These are phyloP conservation scores for Anthracocystis walkeri DNA, from an alignment of 1,284 basidiomycete species.

Conservation along the genomic window DNA sequence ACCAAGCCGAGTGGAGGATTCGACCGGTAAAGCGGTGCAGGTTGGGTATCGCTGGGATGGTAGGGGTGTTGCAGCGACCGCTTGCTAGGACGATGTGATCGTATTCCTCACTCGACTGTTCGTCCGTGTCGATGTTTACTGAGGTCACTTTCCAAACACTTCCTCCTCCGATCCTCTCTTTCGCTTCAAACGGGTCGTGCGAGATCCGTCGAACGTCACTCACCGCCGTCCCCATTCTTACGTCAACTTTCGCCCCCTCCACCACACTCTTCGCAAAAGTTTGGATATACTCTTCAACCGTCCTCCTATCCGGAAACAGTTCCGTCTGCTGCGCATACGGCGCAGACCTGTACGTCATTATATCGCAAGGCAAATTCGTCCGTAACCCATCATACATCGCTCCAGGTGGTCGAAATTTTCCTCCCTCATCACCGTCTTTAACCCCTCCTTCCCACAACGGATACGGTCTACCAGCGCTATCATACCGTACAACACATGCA, in stretches of 20 bases:
- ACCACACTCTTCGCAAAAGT: constrained; percentile 58
- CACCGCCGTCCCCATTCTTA: constrained; percentile 70
- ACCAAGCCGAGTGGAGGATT: constrained; percentile 72
- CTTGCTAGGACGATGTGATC: constrained; percentile 69
- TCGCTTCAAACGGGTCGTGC: neutral
- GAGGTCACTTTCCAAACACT: constrained; percentile 40
- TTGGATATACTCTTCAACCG: constrained; percentile 70
- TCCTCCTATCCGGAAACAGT: constrained; percentile 45
- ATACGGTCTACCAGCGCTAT: constrained; percentile 24
- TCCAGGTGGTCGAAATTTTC: constrained; percentile 26
- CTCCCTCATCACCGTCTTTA: constrained; percentile 24
- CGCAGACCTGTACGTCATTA: constrained; percentile 68
- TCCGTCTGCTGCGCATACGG: constrained; percentile 49
- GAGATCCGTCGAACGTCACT: constrained; percentile 41
- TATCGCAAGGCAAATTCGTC: constrained; percentile 65
- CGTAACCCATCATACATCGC: constrained; percentile 67
- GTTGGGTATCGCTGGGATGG: constrained; percentile 71
- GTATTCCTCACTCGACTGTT: constrained; percentile 21
- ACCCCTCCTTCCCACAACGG: constrained; percentile 9
- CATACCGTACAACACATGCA: constrained; percentile 62
- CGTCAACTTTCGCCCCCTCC: constrained; percentile 40
- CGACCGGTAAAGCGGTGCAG: constrained; percentile 70
- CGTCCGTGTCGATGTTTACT: neutral
- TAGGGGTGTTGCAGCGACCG: constrained; percentile 73
- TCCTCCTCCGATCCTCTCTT: constrained; percentile 43